Base-by-base conservation (phyloP, 768 basidiomycete species). In the Scleroderma bovista region DNA sequence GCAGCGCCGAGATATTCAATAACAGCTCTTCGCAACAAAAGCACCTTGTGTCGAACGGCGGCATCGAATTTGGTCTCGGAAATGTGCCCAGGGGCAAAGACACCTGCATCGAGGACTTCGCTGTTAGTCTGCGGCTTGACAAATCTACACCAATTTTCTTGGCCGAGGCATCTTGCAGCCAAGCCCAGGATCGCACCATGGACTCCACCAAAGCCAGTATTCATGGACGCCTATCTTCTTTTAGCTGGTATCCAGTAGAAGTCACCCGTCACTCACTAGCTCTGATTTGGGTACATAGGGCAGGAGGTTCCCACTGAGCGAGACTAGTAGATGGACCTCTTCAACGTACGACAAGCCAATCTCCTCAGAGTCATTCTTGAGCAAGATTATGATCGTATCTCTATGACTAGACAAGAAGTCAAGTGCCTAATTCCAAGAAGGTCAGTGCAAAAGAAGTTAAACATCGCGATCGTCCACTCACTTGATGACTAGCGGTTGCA, bases 361-460 rank as follows among this genome's bases (percentile, higher is more conserved):
- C 36, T 77, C 72, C 17, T 83, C 76, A 3, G 77, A 71, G 39
- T 87, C 81, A 48, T 86, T 88, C 62, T 90, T 86, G 1, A 98
- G 74, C 31, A 95, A 72, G 50, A 90, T 85, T 16, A 88, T 74
- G 50, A 95, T 75, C 0, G 93, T 91, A 45, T 93, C 86, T 17
- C 86, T 78, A 58, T 98, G 95, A 41, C 75, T 82, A 6, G 82
- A 78, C 34, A 97, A 61, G 70, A 97, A 93, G 45, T 88, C 84
- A 47, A 89, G 66, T 3, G 85, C 85, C 88, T 93, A 33, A n/a
- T n/a, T n/a, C n/a, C n/a, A n/a, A 29, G 26, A 29, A 29, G 26
- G 26, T 29, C 26, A 9, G 9, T 29, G 26, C 4, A 5, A 4
- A 29, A 29, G 26, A 29, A 29, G 9, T 29, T 29, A 32, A 33